Base-by-base conservation (phyloP, 2,329 filamentous ascomycete species). In the Myriosclerotinia scirpicola region DNA sequence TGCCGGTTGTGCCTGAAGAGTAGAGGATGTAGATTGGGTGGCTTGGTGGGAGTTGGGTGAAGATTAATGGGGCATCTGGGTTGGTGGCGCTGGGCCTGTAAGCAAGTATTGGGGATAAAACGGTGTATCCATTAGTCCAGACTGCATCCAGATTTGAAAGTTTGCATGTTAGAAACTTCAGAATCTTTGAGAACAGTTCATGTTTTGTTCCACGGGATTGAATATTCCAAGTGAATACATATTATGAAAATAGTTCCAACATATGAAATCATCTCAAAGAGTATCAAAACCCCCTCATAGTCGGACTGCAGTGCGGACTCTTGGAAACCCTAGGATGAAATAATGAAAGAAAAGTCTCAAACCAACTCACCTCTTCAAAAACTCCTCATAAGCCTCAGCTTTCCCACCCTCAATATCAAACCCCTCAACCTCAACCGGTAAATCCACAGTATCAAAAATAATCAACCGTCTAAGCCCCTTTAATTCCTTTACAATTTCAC, bases 21-120 rank as follows among this genome's bases (percentile, higher is more conserved):
- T 96, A 99, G 44, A 98, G 84, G 55, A 99, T 93, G 75, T 97
- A 98, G 4, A 97, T 87, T 0, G 94, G 94, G 71, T 97, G 92
- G 26, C 94, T 91, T 1, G 95, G 89, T 0, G 87, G 84, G 11
- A 98, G 84, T 76, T 93, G 91, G 72, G 87, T 86, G 76, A 98
- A 98, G 30, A 76, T 78, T 54, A 89, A 82, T 65, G 79, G 78
- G 65, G 61, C 71, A 69, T 71, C 79, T 54, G 68, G 30, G 30
- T 68, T 55, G 17, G 58, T 75, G 71, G 77, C 63, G 72, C 79
- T 54, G 20, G 72, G 61, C 5, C 58, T 44, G 34, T 54, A 34
- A 54, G n/a, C 40, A 40, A n/a, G 26, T 40, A 38, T 83, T 62
- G 12, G 14, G 48, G 26, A 30, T 9, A 11, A 40, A 42, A 17